A percentile compares a stretch with the other conserved stretches of the same genome.
Conservation (phyloP, 2,329 filamentous ascomycete species). For the Phoma herbarum region DNA sequence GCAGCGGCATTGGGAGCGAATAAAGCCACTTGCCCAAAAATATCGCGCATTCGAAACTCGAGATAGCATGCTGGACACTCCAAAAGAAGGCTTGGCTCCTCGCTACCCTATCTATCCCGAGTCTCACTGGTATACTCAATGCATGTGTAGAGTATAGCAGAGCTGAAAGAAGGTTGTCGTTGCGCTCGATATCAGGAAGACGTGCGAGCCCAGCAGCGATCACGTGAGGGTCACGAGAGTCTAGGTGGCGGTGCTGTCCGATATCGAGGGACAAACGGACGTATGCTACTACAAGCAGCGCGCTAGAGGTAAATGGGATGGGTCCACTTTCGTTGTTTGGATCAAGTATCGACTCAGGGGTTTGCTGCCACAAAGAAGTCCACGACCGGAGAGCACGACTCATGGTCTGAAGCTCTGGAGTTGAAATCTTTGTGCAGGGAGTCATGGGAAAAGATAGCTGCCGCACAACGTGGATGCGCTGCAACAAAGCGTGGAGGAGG, state of each 20-base stretch:
- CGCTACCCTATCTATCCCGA: conserved; percentile 64
- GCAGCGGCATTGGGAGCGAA: conserved; percentile 34
- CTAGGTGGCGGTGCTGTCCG: conserved; percentile 55
- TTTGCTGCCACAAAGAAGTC: conserved; percentile 48
- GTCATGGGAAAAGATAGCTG: conserved; percentile 38
- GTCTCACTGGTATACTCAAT: conserved; percentile 63
- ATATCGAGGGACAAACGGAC: conserved; percentile 58
- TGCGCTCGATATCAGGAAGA: conserved; percentile 56
- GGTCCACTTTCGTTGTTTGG: conserved; percentile 50
- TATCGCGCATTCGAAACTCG: conserved; percentile 64
- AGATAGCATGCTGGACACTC: conserved; percentile 66
- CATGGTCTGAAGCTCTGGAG: conserved; percentile 34
- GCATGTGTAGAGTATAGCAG: conserved; percentile 64
- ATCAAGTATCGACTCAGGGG: conserved; percentile 48
- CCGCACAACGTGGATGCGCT: conserved; percentile 41
- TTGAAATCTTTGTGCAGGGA: conserved; percentile 30
- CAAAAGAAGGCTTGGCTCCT: conserved; percentile 65
- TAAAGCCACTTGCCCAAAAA: conserved; percentile 62
- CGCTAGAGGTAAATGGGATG: conserved; percentile 56
- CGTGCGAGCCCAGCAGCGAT: conserved; percentile 54
- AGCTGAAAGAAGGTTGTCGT: conserved; percentile 59
- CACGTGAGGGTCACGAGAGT: conserved; percentile 54
- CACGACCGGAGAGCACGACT: conserved; percentile 44
- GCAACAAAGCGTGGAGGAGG: conserved; percentile 42
- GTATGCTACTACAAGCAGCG: conserved; percentile 58